Evolutionary conservation across 345 rosid genomes (phyloP), one percentile per base, ranked within the genome.

Genomic region (Eucalyptus microcorys): DNA sequence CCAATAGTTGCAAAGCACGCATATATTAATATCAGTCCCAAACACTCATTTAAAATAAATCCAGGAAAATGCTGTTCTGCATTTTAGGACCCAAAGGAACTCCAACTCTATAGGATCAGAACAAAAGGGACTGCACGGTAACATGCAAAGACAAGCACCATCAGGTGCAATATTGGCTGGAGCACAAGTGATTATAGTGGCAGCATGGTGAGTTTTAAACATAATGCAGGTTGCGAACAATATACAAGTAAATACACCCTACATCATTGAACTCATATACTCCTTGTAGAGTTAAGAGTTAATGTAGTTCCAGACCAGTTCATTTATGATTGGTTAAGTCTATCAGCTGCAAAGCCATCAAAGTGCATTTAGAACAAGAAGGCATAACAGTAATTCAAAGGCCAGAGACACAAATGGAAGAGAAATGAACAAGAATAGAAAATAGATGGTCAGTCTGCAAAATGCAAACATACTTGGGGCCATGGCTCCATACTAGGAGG

Each of bases 381-480:
- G 24, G 30, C 47, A 76, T 76, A 76, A 76, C 84, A 40, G 47
- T 10, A 40, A 21, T 37, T 40, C 47, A 10, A 76, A 76, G 84
- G 30, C 84, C 84, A 21, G 47, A 86, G 22, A 53, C 14, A 45
- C 13, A 61, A 26, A 64, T 21, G 37, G 32, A 88, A 84, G 55
- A 34, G 49, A 86, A 81, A 88, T 87, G 22, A 85, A 71, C 48
- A 66, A 88, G 34, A 88, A 81, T 83, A 86, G 84, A 30, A 40
- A 76, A 40, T 40, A 76, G 47, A 76, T 76, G 87, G 48, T 14
- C 47, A 86, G 85, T 86, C 88, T 59, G 89, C 87, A 64, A 83
- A 90, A 66, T 59, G 76, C 84, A 90, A 80, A 92, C 94, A 81
- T 94, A 97, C 99, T 90, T 95, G 97, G 81, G 97, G 92, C 97